Base-by-base conservation (phyloP, 1,284 basidiomycete genomes). In the Cutaneotrichosporon sp. region DNA sequence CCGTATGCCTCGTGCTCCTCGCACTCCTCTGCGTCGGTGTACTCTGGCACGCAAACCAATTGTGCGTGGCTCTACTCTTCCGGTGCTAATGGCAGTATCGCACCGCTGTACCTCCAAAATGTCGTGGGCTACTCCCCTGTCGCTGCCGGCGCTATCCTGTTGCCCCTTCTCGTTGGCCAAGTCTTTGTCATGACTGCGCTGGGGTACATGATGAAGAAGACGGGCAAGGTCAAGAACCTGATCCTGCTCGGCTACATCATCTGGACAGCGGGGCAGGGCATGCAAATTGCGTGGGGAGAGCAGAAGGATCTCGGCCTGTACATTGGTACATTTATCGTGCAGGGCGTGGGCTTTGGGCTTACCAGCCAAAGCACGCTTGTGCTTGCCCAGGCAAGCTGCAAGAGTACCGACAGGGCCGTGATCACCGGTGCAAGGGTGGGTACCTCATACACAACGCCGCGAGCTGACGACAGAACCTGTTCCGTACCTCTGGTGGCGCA, bases 291-390 rank as follows among this genome's bases (percentile, higher is more conserved):
- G 18, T 67, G 68, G 55, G 30, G 33, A 0, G 35, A 26, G 10
- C n/a, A 22, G 4, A 62, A 55, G 1, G 49, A 50, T 15, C 40
- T 52, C 10, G 66, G 59, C 1, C 54, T 62, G 9, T 52, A 67
- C 12, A 38, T 65, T 4, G 61, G 55, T 2, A 45, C 57, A 14
- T 41, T 66, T 17, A 22, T 67, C 13, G 23, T 70, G 2, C 67
- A 68, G 44, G 66, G 68, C n/a, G 38, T 68, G 33, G 66, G 66
- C 1, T 61, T 67, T 18, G 67, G 66, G 1, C 49, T 60, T 3
- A 69, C 67, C 1, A 59, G 61, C 20, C 67, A 69, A 44, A 61
- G 57, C 38, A 64, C 66, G 15, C 55, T 70, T 3, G 66, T 70
- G 4, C 52, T 68, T 12, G 64, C 64, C 0, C 66, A 68, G 53